Percentiles rank a stretch among this genome's conserved stretches.
phyloP scores from a whole-genome alignment of 345 rosid genomes.

The Hevea brasiliensis region DNA sequence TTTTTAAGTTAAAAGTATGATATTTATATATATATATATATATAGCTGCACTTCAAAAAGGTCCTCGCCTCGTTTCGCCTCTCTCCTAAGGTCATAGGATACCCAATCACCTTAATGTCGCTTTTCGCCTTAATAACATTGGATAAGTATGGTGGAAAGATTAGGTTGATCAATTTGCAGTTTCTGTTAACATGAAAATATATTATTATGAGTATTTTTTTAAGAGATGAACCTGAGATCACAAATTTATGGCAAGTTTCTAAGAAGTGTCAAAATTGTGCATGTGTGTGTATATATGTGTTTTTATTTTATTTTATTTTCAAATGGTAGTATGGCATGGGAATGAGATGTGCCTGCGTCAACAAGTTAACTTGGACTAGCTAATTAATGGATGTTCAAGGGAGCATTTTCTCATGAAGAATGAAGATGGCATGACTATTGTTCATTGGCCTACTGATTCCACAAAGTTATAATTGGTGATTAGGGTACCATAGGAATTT shows the following conservation, averaged over 20 bases:
- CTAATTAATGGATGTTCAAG: background rate
- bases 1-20: too few species aligned
- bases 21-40: too few species aligned
- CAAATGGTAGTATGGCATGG: background rate
- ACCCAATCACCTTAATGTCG: too few species aligned
- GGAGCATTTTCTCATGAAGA: conserved; percentile 7
- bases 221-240: too few species aligned
- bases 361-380: background rate
- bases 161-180: background rate
- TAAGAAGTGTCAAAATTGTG: too few species aligned
- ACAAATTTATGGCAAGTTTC: too few species aligned
- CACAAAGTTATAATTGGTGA: background rate
- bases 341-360: background rate
- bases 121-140: too few species aligned
- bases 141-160: background rate
- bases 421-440: background rate
- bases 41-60: too few species aligned
- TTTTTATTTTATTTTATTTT: background rate
- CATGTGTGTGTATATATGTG: too few species aligned
- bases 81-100: too few species aligned
- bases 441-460: background rate
- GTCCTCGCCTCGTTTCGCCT: too few species aligned
- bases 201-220: background rate
- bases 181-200: background rate
- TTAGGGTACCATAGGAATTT: background rate